Evolutionary conservation across 495 filamentous ascomycete species (phyloP), one percentile per base, ranked within the genome.

Genomic region (Xylaria venustula): DNA sequence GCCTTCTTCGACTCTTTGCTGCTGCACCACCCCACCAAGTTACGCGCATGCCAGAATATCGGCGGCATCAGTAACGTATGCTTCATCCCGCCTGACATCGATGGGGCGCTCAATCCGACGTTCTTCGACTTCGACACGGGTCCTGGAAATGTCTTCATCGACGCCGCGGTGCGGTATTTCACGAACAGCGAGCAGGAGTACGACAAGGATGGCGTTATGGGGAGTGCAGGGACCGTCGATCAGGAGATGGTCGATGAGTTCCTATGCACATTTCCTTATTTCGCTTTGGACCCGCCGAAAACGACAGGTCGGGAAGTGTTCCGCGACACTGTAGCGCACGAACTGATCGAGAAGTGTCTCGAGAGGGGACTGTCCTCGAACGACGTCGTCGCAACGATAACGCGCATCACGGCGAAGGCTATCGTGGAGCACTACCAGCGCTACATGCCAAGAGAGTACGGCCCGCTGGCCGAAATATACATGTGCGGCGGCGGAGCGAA

Each of bases 281-380:
- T 84, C 59, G 63, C 61, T 7, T 66, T 76, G 4, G 73, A 80
- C 1, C 79, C 79, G 15, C 82, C 83, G 22, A 85, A 85, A 66
- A 86, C 83, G 0, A 86, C 83, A 0, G 81, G 83, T 4, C 79
- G 83, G 9, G 83, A 85, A 58, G 78, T 83, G 0, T 86, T 85
- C 74, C 74, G 81, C 11, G 83, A 86, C 46, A 80, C 78, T 0
- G 59, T 82, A 5, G 79, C 80, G 0, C 69, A 75, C 48, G 77
- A 81, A 0, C 64, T 84, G 12, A 82, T 84, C 23, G 60, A 68
- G 19, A 73, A 78, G 62, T 78, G 74, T 2, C 72, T 77, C 52
- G 68, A 68, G 1, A 76, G 73, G 45, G 79, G 78, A 1, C 67
- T 81, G 30, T 73, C 57, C 2, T 72, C 75, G 0, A 75, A 83